phyloP scores from a whole-genome alignment of 108 stramenopile species.

The Pseudonitzschia pungens region DNA sequence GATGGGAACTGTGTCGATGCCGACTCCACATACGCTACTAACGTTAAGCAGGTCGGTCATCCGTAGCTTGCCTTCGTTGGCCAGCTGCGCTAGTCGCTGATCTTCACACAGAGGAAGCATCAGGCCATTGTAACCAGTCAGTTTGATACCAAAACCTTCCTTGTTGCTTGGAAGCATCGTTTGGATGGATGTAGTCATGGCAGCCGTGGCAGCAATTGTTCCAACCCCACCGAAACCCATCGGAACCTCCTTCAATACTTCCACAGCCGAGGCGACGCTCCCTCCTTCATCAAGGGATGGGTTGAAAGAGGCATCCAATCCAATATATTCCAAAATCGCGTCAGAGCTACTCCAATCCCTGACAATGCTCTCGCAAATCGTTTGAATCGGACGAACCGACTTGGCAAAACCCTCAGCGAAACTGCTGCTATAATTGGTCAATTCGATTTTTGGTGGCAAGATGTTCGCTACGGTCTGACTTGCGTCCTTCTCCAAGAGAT shows the following conservation, averaged over 20 bases:
- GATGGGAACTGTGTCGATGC: conserved; percentile 85
- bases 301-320: conserved; percentile 82
- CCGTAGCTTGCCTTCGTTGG: conserved; percentile 1
- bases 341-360: neutral
- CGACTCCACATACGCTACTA: conserved; percentile 84
- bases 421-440: neutral
- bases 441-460: conserved; percentile 1
- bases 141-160: conserved; percentile 44
- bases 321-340: conserved; percentile 43
- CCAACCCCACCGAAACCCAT: conserved; percentile 67
- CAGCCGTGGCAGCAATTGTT: conserved; percentile 69
- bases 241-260: conserved; percentile 59
- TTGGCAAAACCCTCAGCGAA: conserved; percentile 46
- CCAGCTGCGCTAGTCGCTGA: conserved; percentile 59
- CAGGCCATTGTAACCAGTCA: conserved; percentile 79
- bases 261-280: conserved; percentile 78
- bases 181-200: conserved; percentile 73
- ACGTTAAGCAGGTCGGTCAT: conserved; percentile 57
- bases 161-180: conserved; percentile 10
- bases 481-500: conserved; percentile 40
- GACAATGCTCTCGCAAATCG: conserved; percentile 36
- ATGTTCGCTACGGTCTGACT: conserved; percentile 49
- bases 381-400: conserved; percentile 58
- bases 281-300: conserved; percentile 63
- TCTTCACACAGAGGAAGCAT: conserved; percentile 90